Conservation (phyloP, 805 yeast genomes). For the Middelhovenomyces tepae region DNA sequence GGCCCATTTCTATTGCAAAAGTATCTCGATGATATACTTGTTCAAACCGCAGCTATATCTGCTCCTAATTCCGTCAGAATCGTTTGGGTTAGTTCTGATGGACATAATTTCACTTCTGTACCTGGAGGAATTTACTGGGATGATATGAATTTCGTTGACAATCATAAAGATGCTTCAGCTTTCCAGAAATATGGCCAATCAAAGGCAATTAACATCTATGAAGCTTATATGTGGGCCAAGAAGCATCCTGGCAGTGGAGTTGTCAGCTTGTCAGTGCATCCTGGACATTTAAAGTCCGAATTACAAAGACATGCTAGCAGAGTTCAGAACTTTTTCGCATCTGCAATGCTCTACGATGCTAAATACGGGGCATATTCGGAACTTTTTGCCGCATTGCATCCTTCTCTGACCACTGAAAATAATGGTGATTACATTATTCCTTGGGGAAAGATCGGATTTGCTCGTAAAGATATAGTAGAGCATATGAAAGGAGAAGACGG, state of each 20-base stretch:
- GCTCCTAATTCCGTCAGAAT: constrained; percentile 30
- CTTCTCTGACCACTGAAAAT: constrained; percentile 28
- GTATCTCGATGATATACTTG: constrained; percentile 31
- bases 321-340: constrained; percentile 2
- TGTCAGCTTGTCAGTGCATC: constrained; percentile 32
- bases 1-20: constrained; percentile 40
- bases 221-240: constrained; percentile 30
- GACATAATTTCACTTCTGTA: constrained; percentile 26
- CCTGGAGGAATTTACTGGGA: constrained; percentile 29
- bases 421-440: constrained; percentile 34
- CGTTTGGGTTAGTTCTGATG: constrained; percentile 39
- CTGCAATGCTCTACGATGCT: constrained; percentile 15
- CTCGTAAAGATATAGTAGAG: constrained; percentile 31
- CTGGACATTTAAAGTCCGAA: constrained; percentile 34
- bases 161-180: no score
- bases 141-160: constrained; percentile 25
- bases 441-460: constrained; percentile 33
- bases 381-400: constrained; percentile 35
- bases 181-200: constrained; percentile 34
- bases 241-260: constrained; percentile 28
- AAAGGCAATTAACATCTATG: constrained; percentile 34
- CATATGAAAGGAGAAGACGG: constrained; percentile 29
- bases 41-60: constrained; percentile 25
- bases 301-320: constrained; percentile 23
- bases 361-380: constrained; percentile 38